Evolutionary conservation across 805 yeast species (phyloP).

Genomic region (Pachysolen tannophilus): DNA sequence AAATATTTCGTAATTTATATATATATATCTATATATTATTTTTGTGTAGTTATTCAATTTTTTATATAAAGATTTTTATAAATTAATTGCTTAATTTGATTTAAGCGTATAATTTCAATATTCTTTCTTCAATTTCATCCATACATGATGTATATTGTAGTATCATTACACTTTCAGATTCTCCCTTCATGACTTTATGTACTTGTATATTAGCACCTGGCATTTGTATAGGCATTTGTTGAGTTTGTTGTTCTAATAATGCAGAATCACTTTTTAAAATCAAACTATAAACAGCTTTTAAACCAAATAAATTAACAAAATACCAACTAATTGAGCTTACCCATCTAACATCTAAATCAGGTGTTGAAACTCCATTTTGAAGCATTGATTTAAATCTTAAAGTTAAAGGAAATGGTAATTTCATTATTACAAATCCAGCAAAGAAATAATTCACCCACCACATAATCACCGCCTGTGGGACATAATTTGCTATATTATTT

Average conservation of each 20-base stretch:
- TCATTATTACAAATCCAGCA: conserved; percentile 83
- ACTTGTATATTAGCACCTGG: conserved; percentile 52
- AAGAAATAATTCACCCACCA: conserved; percentile 94
- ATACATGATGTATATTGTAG: conserved; percentile 47
- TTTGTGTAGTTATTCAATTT: no score
- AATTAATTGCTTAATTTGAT: no score
- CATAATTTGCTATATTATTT: conserved; percentile 71
- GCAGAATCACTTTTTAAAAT: conserved; percentile 46
- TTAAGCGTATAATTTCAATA: conserved; percentile 17
- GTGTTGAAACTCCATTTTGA: conserved; percentile 78
- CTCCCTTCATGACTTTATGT: conserved; percentile 53
- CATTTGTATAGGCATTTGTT: conserved; percentile 19
- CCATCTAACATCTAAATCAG: conserved; percentile 83
- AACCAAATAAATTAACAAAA: conserved; percentile 78
- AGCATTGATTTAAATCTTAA: conserved; percentile 85
- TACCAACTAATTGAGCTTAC: conserved; percentile 96
- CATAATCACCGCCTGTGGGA: conserved; percentile 92
- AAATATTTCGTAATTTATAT: no score
- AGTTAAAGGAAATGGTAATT: conserved; percentile 87
- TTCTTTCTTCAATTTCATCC: conserved; percentile 56
- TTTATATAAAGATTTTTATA: no score
- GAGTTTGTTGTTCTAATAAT: conserved; percentile 29
- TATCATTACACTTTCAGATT: conserved; percentile 70
- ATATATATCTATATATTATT: no score
- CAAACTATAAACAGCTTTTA: conserved; percentile 70